phyloP scores from a whole-genome alignment of 306 rosid genomes.

The Medicago truncatula region DNA sequence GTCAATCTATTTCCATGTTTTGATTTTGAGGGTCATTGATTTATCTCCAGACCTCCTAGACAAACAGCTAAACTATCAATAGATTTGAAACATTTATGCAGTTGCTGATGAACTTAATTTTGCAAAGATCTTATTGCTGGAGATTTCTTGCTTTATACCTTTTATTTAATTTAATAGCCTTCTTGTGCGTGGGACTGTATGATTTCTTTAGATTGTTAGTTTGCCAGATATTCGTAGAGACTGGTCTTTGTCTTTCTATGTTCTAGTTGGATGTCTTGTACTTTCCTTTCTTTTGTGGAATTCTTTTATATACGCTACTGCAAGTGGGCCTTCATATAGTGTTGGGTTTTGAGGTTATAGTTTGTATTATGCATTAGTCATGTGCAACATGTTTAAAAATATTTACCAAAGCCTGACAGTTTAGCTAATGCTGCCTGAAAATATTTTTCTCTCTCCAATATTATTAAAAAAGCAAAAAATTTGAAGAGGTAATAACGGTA shows the following conservation, averaged over 20 bases:
- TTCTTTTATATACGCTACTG: slow-evolving; percentile 1
- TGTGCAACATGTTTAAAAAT: background rate
- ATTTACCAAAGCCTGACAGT: slow-evolving; percentile 14
- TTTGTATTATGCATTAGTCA: slow-evolving; percentile 17
- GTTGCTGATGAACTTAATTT: slow-evolving; percentile 9
- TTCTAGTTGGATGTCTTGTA: slow-evolving; percentile 4
- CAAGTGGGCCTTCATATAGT: slow-evolving; percentile 17
- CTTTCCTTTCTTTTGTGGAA: background rate
- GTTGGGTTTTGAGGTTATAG: slow-evolving; percentile 27
- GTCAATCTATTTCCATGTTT: background rate
- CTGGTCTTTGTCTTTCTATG: slow-evolving; percentile 14
- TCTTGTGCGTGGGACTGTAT: background rate
- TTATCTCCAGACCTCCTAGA: background rate
- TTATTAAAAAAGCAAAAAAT: background rate
- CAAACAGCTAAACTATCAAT: slow-evolving; percentile 18
- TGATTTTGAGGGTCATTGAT: background rate
- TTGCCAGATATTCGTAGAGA: slow-evolving; percentile 20
- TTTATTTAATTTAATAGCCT: slow-evolving; percentile 26
- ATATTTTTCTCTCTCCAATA: background rate
- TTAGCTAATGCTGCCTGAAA: slow-evolving; percentile 10
- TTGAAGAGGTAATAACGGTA: slow-evolving; percentile 29
- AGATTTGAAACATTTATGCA: background rate
- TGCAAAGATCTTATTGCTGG: background rate
- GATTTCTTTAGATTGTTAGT: background rate
- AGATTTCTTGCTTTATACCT: slow-evolving; percentile 1